phyloP scores from a whole-genome alignment of 2,329 filamentous ascomycete genomes.

The Colletotrichum neosansevieriae region DNA sequence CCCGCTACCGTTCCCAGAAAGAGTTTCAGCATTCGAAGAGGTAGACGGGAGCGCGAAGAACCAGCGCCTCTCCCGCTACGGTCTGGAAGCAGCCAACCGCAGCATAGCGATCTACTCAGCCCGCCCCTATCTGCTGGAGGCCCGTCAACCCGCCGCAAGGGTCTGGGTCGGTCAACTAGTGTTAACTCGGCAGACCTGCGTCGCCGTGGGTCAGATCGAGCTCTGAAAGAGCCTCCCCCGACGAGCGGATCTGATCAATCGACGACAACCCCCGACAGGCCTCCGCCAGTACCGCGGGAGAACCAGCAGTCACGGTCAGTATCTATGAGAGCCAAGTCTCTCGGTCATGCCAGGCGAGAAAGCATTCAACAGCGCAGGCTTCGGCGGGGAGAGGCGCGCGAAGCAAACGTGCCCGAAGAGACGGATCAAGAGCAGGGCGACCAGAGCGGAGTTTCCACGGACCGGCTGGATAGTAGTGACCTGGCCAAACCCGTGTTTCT shows the following conservation, averaged over 20 bases:
- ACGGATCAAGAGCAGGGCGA: constrained; percentile 75
- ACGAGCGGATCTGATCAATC: constrained; percentile 87
- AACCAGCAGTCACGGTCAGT: constrained; percentile 68
- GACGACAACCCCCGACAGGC: constrained; percentile 67
- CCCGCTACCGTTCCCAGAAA: constrained; percentile 73
- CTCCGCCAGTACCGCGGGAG: constrained; percentile 63
- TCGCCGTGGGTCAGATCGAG: constrained; percentile 64
- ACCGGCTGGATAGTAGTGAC: constrained; percentile 76
- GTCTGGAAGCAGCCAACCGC: constrained; percentile 74
- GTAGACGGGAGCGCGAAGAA: constrained; percentile 67
- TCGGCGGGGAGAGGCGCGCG: constrained; percentile 77
- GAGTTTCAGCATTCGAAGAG: constrained; percentile 85
- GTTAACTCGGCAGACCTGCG: constrained; percentile 90
- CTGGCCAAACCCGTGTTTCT: constrained; percentile 94
- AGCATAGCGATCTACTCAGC: constrained; percentile 82
- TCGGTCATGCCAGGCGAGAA: constrained; percentile 89
- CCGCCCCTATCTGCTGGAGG: constrained; percentile 75
- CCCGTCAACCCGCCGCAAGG: constrained; percentile 71
- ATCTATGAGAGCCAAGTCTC: constrained; percentile 83
- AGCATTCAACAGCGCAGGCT: constrained; percentile 90
- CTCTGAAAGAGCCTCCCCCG: constrained; percentile 73
- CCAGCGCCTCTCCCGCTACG: constrained; percentile 59
- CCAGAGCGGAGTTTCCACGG: constrained; percentile 70
- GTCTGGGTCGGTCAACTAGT: constrained; percentile 87
- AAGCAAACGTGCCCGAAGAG: constrained; percentile 89